Evolutionary conservation across 805 yeast species (phyloP), one percentile per base, ranked within the genome.

Genomic region (Metschnikowia baotianmanensis): DNA sequence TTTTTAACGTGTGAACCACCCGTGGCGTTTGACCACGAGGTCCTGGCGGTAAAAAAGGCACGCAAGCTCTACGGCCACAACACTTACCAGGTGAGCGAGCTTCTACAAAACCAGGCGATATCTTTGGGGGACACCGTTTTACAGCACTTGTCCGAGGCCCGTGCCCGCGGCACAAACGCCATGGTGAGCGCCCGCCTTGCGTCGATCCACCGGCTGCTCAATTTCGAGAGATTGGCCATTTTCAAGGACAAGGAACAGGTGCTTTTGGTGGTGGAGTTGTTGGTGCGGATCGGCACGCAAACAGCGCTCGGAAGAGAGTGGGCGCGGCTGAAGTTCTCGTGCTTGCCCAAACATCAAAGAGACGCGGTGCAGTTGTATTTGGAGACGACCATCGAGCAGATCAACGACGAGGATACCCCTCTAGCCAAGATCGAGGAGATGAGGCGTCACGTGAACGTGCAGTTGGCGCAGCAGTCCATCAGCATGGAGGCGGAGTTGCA

Each of bases 151-250:
- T 39, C 42, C 19, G 43, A 45, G 26, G 48, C 43, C 4, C 38
- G 48, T 12, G 45, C 48, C 15, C 45, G 45, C 8, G 48, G 48
- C n/a, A 32, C 48, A 13, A 33, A 45, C 24, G 34, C 43, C 19
- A 31, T 38, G 36, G 48, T 45, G 15, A 39, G 34, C 16, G 41
- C 42, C 21, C 25, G 48, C 17, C 38, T 45, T 12, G 46, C 48
- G 6, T 27, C 43, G 11, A 35, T 45, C 17, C 37, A 37, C 13
- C 43, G 48, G 9, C 45, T 41, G 43, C 38, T 41, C 18, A 45
- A 45, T 23, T 38, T 41, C 41, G 48, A 45, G 31, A 22, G 48
- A 23, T 39, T 45, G 9, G 48, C 48, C 12, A 39, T 45, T 6
- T 45, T 41, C 36, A 40, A 32, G 17, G 45, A 45, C 27, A 32